Conservation (phyloP, 2,329 filamentous ascomycete species). For the Colletotrichum camelliae region DNA sequence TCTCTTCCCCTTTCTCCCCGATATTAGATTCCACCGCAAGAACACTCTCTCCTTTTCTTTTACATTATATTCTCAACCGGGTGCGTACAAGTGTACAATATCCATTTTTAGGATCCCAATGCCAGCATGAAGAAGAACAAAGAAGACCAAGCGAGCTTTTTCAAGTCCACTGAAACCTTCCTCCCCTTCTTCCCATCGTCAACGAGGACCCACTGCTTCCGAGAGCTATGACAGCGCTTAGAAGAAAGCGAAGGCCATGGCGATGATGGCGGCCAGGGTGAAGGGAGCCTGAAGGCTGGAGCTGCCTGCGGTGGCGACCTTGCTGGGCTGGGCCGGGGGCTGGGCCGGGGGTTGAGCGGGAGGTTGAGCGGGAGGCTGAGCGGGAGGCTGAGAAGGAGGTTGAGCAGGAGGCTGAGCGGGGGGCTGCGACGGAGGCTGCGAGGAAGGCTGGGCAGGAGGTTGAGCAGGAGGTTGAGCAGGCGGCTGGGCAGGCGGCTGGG, state of each 20-base stretch:
- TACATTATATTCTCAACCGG: not conserved
- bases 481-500: not conserved
- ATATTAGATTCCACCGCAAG: not conserved
- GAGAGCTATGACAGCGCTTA: not conserved
- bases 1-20: not conserved
- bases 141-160: not conserved
- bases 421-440: not conserved
- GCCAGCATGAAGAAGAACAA: not conserved
- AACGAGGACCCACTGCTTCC: not conserved
- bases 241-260: not conserved
- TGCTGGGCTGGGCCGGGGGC: not conserved
- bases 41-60: not conserved
- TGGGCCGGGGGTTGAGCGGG: not conserved
- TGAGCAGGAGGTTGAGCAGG: not conserved
- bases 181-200: not conserved
- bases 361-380: not conserved
- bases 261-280: not conserved
- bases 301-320: slow-evolving; percentile 8
- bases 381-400: not conserved
- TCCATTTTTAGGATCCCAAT: not conserved
- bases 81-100: not conserved
- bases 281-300: slow-evolving; percentile 3
- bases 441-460: not conserved
- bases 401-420: not conserved
- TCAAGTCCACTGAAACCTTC: not conserved